Evolutionary conservation across 306 rosid species (phyloP).

Genomic region (Trichosanthes cucumerina): DNA sequence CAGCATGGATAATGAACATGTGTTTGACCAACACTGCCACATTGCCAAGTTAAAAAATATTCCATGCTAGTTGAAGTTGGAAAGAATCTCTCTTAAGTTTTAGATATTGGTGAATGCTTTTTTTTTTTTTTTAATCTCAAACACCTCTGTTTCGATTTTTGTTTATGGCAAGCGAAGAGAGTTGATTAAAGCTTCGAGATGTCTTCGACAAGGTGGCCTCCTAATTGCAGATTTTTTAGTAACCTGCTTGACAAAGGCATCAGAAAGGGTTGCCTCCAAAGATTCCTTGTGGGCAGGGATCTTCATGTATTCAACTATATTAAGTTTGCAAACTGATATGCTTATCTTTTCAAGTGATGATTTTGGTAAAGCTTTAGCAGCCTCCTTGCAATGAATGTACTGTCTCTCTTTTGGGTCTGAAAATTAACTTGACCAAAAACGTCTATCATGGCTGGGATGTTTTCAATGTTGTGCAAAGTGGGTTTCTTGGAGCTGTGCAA

Average conservation of each 20-base stretch:
- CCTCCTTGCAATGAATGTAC: not conserved
- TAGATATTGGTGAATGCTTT: not conserved
- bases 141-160: not conserved
- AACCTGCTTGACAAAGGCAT: not conserved
- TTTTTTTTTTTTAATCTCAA: too few relatives aligned
- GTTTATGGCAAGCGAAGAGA: not conserved
- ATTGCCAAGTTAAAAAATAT: not conserved
- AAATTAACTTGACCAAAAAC: too few relatives aligned
- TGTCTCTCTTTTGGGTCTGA: not conserved
- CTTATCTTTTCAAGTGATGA: not conserved
- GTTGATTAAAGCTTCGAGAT: not conserved
- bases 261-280: too few relatives aligned
- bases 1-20: not conserved
- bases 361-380: not conserved
- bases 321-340: not conserved
- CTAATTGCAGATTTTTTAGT: not conserved
- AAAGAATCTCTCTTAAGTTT: not conserved
- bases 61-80: not conserved
- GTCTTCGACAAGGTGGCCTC: not conserved
- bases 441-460: too few relatives aligned
- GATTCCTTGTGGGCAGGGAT: too few relatives aligned
- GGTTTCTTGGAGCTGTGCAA: too few relatives aligned
- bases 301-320: not conserved
- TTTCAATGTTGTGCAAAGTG: too few relatives aligned
- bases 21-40: not conserved